Conservation (phyloP, 225 moss, liverwort and hornwort species). For the Antitrichia curtipendula region DNA sequence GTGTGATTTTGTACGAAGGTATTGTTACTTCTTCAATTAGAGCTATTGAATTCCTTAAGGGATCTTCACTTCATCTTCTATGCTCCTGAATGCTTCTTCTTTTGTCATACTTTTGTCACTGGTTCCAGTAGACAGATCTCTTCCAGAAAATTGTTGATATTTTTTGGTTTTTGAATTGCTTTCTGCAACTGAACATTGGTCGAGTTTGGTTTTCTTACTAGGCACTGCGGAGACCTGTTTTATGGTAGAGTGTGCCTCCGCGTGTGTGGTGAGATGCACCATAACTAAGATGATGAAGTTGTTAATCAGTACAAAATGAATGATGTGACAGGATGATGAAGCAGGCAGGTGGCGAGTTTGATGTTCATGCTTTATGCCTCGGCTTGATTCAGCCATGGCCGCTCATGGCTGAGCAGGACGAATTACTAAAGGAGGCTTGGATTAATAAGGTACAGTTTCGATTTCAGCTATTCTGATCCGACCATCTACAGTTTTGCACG, state of each 20-base stretch:
- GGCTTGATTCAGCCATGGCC: constrained; percentile 98
- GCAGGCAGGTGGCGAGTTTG: constrained; percentile 87
- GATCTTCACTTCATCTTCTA: not conserved
- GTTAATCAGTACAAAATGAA: not conserved
- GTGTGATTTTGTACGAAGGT: constrained; percentile 90
- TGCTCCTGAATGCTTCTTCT: not conserved
- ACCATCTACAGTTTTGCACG: not conserved
- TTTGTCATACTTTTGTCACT: not conserved
- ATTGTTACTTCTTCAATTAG: not conserved
- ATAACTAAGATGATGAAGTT: not conserved
- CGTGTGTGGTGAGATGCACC: not conserved
- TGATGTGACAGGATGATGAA: constrained; percentile 75
- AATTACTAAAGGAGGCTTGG: constrained; percentile 82
- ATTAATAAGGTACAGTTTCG: constrained; percentile 58
- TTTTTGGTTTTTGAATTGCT: not conserved
- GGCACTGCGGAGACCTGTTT: not conserved
- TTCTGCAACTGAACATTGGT: not conserved
- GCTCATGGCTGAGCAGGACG: constrained; percentile 95
- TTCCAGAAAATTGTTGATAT: not conserved
- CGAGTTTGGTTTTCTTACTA: not conserved
- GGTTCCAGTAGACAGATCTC: not conserved
- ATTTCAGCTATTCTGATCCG: not conserved
- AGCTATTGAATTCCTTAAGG: not conserved
- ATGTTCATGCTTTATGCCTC: constrained; percentile 89
- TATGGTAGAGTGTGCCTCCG: not conserved